A percentile compares a stretch with the other conserved stretches of the same genome.
These are phyloP conservation scores for Monosporascus cannonballus DNA, from an alignment of 2,329 filamentous ascomycete species.

Conservation along the genomic window DNA sequence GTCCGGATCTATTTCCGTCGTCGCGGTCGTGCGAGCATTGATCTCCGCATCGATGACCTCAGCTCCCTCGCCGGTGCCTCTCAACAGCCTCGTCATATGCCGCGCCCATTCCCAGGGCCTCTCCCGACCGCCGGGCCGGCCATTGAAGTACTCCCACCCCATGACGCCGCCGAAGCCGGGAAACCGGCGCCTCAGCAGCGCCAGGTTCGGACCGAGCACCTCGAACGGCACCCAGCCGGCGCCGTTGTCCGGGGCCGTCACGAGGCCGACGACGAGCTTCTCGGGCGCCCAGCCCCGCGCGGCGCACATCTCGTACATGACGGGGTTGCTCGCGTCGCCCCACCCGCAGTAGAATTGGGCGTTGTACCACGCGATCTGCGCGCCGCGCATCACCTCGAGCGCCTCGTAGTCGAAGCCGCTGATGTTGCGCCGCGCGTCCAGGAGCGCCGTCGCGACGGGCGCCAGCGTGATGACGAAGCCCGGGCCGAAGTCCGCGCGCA, in stretches of 20 bases:
- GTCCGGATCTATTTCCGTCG: conserved; percentile 15
- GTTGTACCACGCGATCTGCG: conserved; percentile 72
- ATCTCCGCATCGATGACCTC: background rate
- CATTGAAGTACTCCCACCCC: conserved; percentile 85
- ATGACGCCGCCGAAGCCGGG: conserved; percentile 71
- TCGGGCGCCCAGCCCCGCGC: conserved; percentile 58
- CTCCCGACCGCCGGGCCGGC: conserved; percentile 50
- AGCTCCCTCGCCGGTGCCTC: conserved; percentile 2
- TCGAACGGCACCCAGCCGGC: conserved; percentile 57
- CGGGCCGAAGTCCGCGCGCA: conserved; percentile 59
- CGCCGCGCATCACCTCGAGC: conserved; percentile 58
- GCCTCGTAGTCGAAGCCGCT: conserved; percentile 70
- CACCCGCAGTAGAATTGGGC: conserved; percentile 82
- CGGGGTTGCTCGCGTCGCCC: conserved; percentile 55
- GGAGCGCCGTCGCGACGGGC: conserved; percentile 68
- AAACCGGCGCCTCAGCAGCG: conserved; percentile 50
- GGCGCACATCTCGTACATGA: conserved; percentile 40
- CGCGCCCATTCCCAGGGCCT: conserved; percentile 70
- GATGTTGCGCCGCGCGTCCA: conserved; percentile 56
- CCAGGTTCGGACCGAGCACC: conserved; percentile 50
- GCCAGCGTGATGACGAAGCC: conserved; percentile 70
- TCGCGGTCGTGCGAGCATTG: background rate
- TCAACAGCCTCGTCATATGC: conserved; percentile 45
- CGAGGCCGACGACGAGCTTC: conserved; percentile 66
- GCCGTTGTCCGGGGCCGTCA: conserved; percentile 69